phyloP scores from a whole-genome alignment of 176 grass and related monocot genomes.

The Phyllostachys edulis region DNA sequence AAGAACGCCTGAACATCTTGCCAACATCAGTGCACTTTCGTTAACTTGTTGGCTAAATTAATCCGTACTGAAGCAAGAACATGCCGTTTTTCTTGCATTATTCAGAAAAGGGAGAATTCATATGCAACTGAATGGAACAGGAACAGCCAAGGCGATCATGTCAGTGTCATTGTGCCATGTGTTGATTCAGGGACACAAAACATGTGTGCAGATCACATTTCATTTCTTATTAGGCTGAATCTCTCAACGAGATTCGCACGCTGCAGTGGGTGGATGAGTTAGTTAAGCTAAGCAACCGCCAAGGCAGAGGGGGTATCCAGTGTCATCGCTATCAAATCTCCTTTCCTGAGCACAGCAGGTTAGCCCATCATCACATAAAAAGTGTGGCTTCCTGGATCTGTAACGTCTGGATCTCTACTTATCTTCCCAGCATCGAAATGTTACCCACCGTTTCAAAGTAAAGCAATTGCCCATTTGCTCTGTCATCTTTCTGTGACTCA shows the following conservation, averaged over 20 bases:
- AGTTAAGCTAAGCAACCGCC: conserved; percentile 37
- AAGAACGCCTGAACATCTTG: conserved; percentile 51
- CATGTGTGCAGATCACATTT: neutral
- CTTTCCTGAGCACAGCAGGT: neutral
- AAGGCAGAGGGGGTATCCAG: neutral
- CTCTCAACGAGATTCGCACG: conserved; percentile 25
- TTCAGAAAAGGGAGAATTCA: neutral
- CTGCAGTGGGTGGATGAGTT: neutral
- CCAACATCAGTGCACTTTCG: neutral
- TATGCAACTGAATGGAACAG: neutral
- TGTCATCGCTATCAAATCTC: neutral
- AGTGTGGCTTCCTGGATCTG: conserved; percentile 32
- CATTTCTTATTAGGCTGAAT: neutral
- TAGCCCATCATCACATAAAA: conserved; percentile 16
- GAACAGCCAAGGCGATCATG: neutral
- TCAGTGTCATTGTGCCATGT: neutral
- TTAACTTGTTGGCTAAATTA: neutral
- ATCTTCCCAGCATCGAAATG: neutral
- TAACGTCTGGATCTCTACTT: neutral
- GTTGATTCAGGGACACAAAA: neutral
- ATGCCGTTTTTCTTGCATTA: neutral
- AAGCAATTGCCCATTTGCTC: neutral
- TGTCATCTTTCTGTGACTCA: neutral
- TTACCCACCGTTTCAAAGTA: neutral
- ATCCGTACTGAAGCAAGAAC: neutral